phyloP scores from a whole-genome alignment of 2,329 filamentous ascomycete genomes.

The Scedosporium aurantiacum region DNA sequence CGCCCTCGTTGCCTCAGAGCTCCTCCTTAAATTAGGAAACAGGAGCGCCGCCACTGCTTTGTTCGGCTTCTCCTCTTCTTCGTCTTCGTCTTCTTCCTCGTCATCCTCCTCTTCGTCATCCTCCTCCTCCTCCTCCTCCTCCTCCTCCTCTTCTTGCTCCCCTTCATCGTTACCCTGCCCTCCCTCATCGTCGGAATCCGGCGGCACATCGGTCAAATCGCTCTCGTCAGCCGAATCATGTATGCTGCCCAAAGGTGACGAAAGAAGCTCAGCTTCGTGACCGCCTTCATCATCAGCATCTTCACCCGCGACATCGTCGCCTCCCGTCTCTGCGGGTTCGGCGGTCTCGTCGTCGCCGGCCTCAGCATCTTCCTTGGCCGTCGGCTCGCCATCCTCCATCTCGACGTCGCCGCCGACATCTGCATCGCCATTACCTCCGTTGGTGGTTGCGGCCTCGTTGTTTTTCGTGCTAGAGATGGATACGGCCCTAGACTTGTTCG shows the following conservation, averaged over 20 bases:
- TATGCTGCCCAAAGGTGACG: conserved; percentile 46
- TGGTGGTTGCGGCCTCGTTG: conserved; percentile 24
- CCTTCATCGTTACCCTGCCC: conserved; percentile 20
- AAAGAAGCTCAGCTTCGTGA: conserved; percentile 15
- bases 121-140: conserved; percentile 18
- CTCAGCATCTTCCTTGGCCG: conserved; percentile 17
- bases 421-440: conserved; percentile 19
- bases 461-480: conserved; percentile 40
- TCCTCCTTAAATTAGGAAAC: conserved; percentile 4
- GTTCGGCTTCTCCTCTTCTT: conserved; percentile 10
- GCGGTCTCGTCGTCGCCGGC: conserved; percentile 18
- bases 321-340: conserved; percentile 19
- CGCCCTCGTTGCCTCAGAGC: conserved; percentile 15
- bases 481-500: conserved; percentile 35
- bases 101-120: background rate
- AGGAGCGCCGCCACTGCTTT: conserved; percentile 13
- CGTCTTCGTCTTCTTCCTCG: background rate
- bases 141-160: conserved; percentile 8
- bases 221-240: conserved; percentile 59
- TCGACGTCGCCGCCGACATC: conserved; percentile 27
- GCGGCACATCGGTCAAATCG: conserved; percentile 54
- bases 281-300: conserved; percentile 8
- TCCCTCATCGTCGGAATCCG: conserved; percentile 46
- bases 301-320: conserved; percentile 18
- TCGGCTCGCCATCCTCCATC: conserved; percentile 24